Percentiles rank a stretch among this genome's conserved stretches.
Evolutionary conservation across 192 early-diverging fungal species (phyloP).

Genomic region (Backusella australiensis): DNA sequence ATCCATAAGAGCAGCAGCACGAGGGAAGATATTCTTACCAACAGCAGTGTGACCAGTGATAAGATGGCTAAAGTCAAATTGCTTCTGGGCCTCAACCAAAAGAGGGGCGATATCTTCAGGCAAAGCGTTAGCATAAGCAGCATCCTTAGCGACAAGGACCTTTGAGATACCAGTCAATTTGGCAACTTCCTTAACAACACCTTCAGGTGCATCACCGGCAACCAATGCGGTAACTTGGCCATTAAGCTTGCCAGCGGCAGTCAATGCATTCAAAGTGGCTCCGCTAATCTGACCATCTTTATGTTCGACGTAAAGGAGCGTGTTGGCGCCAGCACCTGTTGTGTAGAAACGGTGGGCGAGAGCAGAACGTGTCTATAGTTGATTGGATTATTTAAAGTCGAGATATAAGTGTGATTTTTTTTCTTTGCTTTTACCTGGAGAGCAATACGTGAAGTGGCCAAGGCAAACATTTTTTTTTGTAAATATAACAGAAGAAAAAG

Average conservation of each 20-base stretch:
- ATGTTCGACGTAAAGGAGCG: slow-evolving; percentile 89
- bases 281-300: slow-evolving; percentile 69
- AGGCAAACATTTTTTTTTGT: slow-evolving; percentile 10
- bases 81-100: slow-evolving; percentile 69
- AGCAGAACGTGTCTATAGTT: slow-evolving; percentile 6
- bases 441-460: slow-evolving; percentile 17
- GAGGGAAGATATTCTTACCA: slow-evolving; percentile 93
- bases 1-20: slow-evolving; percentile 90
- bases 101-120: slow-evolving; percentile 82
- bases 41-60: slow-evolving; percentile 85
- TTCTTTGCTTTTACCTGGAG: slow-evolving; percentile 6
- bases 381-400: not conserved
- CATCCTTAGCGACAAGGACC: slow-evolving; percentile 85
- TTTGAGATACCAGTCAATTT: slow-evolving; percentile 71
- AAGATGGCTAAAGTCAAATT: slow-evolving; percentile 76
- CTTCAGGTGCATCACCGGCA: slow-evolving; percentile 70
- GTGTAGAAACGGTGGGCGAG: slow-evolving; percentile 41
- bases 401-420: not conserved
- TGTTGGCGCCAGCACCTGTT: slow-evolving; percentile 54
- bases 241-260: slow-evolving; percentile 79
- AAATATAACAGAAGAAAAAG: not conserved
- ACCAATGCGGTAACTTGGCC: slow-evolving; percentile 88
- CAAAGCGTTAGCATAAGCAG: slow-evolving; percentile 70
- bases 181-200: slow-evolving; percentile 59
- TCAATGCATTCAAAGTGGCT: slow-evolving; percentile 82